A percentile compares a stretch with the other conserved stretches of the same genome.
Evolutionary conservation across 2,329 filamentous ascomycete genomes (phyloP).

Genomic region (Thelonectria discophora): DNA sequence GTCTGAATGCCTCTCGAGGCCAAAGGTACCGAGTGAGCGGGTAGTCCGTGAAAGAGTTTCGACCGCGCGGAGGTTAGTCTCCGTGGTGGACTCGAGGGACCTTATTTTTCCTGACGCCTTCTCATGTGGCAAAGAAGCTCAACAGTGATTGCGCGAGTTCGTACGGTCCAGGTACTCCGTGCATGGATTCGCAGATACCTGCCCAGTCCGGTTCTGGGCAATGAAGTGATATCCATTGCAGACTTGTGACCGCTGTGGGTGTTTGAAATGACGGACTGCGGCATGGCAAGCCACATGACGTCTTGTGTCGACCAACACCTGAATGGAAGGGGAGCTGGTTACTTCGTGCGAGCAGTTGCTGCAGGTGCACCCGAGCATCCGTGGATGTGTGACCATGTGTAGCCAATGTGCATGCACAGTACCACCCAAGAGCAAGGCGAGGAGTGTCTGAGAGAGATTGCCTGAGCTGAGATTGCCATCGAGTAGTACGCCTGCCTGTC

Average conservation of each 20-base stretch:
- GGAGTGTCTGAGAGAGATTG: too few relatives aligned
- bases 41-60: constrained; percentile 9
- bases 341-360: neutral
- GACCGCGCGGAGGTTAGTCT: constrained; percentile 1
- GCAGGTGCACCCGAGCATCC: neutral
- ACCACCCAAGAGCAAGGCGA: too few relatives aligned
- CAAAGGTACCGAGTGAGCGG: neutral
- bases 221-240: constrained; percentile 2
- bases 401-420: too few relatives aligned
- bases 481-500: too few relatives aligned
- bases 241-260: too few relatives aligned
- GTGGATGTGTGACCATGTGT: too few relatives aligned
- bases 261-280: too few relatives aligned
- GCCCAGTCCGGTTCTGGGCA: constrained; percentile 9
- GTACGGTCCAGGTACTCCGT: neutral
- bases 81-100: constrained; percentile 4
- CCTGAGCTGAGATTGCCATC: too few relatives aligned
- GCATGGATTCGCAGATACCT: neutral
- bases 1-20: neutral
- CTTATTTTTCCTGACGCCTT: constrained; percentile 4
- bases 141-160: neutral
- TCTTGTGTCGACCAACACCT: neutral
- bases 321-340: neutral
- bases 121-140: constrained; percentile 6
- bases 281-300: neutral